A percentile compares a stretch with the other conserved stretches of the same genome.
Evolutionary conservation across 805 yeast genomes (phyloP).

Genomic region (Yarrowia deformans): DNA sequence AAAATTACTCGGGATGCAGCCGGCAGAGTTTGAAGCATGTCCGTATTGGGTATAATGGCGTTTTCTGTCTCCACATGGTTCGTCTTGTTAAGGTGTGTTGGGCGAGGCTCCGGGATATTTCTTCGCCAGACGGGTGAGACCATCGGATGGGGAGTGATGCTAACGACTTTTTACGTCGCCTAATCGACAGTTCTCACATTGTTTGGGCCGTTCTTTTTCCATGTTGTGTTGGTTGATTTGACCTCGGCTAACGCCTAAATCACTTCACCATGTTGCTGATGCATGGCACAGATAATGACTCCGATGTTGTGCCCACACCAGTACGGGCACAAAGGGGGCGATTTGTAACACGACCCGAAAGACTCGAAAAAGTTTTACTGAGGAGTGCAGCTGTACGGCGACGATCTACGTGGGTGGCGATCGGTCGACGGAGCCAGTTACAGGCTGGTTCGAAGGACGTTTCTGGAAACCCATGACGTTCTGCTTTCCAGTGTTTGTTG

Average conservation of each 20-base stretch:
- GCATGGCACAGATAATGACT: conserved; percentile 8
- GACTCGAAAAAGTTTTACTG: background rate
- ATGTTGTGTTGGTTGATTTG: background rate
- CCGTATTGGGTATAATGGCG: conserved; percentile 11
- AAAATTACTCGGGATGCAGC: conserved; percentile 17
- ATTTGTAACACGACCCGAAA: background rate
- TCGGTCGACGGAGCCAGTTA: background rate
- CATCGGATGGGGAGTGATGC: background rate
- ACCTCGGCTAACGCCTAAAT: background rate
- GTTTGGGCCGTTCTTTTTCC: too few relatives aligned
- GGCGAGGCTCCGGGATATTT: background rate
- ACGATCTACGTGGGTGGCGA: background rate
- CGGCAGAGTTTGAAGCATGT: conserved; percentile 11
- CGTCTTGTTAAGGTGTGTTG: background rate
- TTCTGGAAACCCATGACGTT: too few relatives aligned
- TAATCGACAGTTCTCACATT: too few relatives aligned
- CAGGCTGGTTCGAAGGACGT: background rate
- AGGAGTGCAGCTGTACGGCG: background rate
- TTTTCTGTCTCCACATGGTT: conserved; percentile 6
- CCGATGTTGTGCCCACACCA: background rate
- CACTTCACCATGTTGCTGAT: background rate
- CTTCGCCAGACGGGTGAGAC: conserved; percentile 6
- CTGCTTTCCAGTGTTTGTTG: too few relatives aligned
- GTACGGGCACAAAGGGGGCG: background rate
- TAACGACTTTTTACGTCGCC: too few relatives aligned